Conservation (phyloP, 2,329 filamentous ascomycete species). For the Fusarium siculi region DNA sequence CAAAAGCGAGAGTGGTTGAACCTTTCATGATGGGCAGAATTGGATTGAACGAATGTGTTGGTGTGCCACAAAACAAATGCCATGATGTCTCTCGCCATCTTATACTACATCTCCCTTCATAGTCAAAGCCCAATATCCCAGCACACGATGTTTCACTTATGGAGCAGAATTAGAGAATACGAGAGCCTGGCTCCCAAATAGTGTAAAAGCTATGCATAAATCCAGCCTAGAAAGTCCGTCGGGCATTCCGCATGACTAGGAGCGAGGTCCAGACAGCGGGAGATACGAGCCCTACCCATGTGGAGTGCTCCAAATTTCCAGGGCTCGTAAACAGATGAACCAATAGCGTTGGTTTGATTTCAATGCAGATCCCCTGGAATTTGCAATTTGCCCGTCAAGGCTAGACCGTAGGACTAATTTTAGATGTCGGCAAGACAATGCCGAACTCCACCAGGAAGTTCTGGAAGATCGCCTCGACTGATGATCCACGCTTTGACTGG, state of each 20-base stretch:
- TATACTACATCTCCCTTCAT: not conserved
- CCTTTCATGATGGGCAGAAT: slow-evolving; percentile 10
- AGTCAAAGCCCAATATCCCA: not conserved
- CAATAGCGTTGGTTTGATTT: not conserved
- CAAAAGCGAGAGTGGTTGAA: not conserved
- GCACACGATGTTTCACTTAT: slow-evolving; percentile 1
- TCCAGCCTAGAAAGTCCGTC: not conserved
- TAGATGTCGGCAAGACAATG: slow-evolving; percentile 5
- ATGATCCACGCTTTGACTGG: not conserved
- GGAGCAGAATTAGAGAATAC: slow-evolving; percentile 8
- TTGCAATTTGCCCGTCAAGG: not conserved
- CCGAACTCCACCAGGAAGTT: not conserved
- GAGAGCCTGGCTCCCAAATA: not conserved
- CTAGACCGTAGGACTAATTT: slow-evolving; percentile 5
- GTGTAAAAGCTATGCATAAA: not conserved
- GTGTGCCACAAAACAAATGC: not conserved
- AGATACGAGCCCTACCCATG: not conserved
- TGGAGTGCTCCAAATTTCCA: not conserved
- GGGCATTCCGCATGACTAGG: not conserved
- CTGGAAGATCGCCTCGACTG: not conserved
- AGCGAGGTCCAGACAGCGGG: not conserved
- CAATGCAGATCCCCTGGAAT: not conserved
- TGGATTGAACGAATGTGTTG: not conserved
- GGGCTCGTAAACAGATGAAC: not conserved
- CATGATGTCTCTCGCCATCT: not conserved